Conservation (phyloP, 2,329 filamentous ascomycete species). For the Orbilia blumenaviensis region DNA sequence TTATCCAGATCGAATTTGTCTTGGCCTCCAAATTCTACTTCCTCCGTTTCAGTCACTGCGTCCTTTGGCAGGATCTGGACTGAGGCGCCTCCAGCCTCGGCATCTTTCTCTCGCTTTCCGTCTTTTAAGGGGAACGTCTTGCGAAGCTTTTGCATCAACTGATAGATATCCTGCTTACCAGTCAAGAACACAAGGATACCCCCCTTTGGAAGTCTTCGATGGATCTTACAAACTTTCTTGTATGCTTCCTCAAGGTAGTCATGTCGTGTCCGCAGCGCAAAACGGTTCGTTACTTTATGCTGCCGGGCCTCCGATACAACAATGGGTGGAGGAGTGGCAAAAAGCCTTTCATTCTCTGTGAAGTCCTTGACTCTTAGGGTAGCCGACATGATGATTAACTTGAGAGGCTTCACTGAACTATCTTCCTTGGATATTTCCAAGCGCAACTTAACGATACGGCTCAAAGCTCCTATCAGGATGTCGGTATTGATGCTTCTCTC, state of each 20-base stretch:
- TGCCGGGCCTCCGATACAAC: slow-evolving; percentile 91
- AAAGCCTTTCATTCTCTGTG: slow-evolving; percentile 81
- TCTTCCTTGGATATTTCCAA: slow-evolving; percentile 78
- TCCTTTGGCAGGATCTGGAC: slow-evolving; percentile 80
- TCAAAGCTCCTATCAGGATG: slow-evolving; percentile 96
- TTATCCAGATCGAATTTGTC: slow-evolving; percentile 69
- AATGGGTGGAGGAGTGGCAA: slow-evolving; percentile 79
- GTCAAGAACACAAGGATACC: slow-evolving; percentile 93
- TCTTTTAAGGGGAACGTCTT: slow-evolving; percentile 65
- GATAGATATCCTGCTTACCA: slow-evolving; percentile 87
- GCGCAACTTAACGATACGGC: slow-evolving; percentile 85
- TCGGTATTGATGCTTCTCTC: slow-evolving; percentile 98
- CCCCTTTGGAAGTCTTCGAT: slow-evolving; percentile 87
- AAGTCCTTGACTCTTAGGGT: slow-evolving; percentile 91
- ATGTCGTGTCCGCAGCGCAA: slow-evolving; percentile 79
- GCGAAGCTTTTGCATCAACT: slow-evolving; percentile 81
- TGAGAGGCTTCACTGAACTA: slow-evolving; percentile 74
- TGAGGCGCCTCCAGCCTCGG: slow-evolving; percentile 60
- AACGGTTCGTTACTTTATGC: slow-evolving; percentile 88
- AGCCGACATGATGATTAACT: slow-evolving; percentile 97
- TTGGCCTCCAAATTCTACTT: slow-evolving; percentile 79
- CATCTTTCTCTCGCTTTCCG: slow-evolving; percentile 56
- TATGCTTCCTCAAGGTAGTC: slow-evolving; percentile 94
- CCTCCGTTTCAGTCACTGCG: slow-evolving; percentile 80
- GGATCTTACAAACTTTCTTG: slow-evolving; percentile 83